These are phyloP conservation scores for Penicillium egyptiacum DNA, from an alignment of 495 filamentous ascomycete genomes.

Conservation along the genomic window DNA sequence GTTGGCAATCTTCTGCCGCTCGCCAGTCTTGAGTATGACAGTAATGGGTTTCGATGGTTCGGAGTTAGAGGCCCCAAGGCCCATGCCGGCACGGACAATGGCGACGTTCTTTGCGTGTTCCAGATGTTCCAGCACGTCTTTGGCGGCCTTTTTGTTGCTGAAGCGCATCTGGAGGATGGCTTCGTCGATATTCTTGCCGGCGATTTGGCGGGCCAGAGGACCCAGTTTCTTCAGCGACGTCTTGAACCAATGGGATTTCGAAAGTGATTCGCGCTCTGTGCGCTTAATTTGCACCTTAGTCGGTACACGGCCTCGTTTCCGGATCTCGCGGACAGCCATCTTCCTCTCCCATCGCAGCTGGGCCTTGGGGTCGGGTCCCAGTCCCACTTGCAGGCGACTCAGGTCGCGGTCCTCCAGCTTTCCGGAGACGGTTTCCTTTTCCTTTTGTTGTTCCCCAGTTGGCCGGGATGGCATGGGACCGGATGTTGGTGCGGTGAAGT, in stretches of 20 bases:
- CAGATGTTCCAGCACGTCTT: slow-evolving; percentile 74
- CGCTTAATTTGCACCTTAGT: slow-evolving; percentile 61
- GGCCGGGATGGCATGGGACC: slow-evolving; percentile 32
- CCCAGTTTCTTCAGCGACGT: slow-evolving; percentile 88
- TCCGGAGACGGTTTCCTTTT: slow-evolving; percentile 14
- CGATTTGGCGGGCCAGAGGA: slow-evolving; percentile 78
- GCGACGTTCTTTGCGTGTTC: slow-evolving; percentile 75
- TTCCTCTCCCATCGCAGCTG: slow-evolving; percentile 76
- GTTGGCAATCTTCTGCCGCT: slow-evolving; percentile 63
- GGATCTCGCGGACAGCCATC: slow-evolving; percentile 72
- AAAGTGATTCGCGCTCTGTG: slow-evolving; percentile 68
- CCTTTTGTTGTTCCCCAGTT: slow-evolving; percentile 20
- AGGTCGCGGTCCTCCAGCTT: slow-evolving; percentile 44
- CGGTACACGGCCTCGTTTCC: slow-evolving; percentile 64
- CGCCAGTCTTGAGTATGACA: slow-evolving; percentile 40
- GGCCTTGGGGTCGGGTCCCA: slow-evolving; percentile 67
- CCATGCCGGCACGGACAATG: slow-evolving; percentile 79
- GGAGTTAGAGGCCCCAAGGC: slow-evolving; percentile 46
- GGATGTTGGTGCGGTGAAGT: slow-evolving; percentile 24
- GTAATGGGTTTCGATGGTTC: slow-evolving; percentile 40
- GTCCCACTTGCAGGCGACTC: slow-evolving; percentile 50
- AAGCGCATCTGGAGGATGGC: slow-evolving; percentile 95
- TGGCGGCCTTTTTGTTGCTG: slow-evolving; percentile 88
- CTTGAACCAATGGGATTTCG: slow-evolving; percentile 65
- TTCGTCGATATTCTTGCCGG: slow-evolving; percentile 87